A percentile compares a stretch with the other conserved stretches of the same genome.
phyloP scores from a whole-genome alignment of 2,329 filamentous ascomycete genomes.

The Aschersonia sp. region DNA sequence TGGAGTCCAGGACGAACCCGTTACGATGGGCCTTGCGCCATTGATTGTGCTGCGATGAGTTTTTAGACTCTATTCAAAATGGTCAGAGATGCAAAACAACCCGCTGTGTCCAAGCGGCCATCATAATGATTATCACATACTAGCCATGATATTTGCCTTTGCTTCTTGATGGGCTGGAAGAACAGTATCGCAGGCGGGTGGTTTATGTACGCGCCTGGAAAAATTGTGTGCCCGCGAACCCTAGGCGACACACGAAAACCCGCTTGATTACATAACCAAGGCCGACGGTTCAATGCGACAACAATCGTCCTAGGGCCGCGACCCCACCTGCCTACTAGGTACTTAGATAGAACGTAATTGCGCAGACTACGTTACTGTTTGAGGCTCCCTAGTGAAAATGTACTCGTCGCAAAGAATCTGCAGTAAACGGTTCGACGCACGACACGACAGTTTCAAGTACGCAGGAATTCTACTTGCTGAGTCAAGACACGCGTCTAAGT shows the following conservation, averaged over 20 bases:
- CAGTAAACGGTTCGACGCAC: no score
- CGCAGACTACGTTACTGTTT: no score
- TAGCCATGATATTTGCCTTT: conserved; percentile 4
- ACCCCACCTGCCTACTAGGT: no score
- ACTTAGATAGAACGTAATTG: no score
- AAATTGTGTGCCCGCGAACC: conserved; percentile 9
- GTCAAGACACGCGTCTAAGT: no score
- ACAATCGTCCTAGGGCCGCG: conserved; percentile 4
- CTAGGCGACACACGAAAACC: conserved; percentile 5
- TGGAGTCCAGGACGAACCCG: conserved; percentile 51
- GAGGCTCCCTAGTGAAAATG: no score
- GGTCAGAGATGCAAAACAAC: not conserved
- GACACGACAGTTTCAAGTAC: no score
- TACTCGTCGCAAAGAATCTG: no score
- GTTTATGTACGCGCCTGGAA: not conserved
- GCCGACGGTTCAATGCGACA: conserved; percentile 9
- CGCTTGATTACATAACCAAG: conserved; percentile 4
- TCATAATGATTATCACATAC: not conserved
- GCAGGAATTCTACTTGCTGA: no score
- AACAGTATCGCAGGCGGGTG: not conserved
- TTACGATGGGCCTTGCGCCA: conserved; percentile 98
- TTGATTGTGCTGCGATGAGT: conserved; percentile 99
- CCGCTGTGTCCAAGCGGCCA: no score
- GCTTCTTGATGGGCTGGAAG: not conserved
- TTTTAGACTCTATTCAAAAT: conserved; percentile 75